phyloP scores from a whole-genome alignment of 2,329 filamentous ascomycete species.

The Magnaporthiopsis poae region DNA sequence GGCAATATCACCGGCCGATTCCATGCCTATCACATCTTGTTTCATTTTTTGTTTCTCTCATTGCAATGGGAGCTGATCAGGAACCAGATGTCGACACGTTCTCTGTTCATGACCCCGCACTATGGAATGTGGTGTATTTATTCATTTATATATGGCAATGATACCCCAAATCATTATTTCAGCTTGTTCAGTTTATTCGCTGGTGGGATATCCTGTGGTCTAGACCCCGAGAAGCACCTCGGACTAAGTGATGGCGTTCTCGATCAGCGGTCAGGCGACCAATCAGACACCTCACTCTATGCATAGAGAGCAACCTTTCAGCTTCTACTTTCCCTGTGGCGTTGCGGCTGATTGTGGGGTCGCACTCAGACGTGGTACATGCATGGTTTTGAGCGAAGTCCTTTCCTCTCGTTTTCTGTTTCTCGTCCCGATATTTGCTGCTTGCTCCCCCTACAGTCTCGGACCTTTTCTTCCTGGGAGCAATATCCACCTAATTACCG shows the following conservation, averaged over 20 bases:
- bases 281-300: not conserved
- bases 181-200: not conserved
- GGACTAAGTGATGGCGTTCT: not conserved
- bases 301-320: no score
- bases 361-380: not conserved
- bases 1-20: not conserved
- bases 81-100: not conserved
- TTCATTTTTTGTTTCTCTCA: not conserved
- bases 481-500: not conserved
- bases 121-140: not conserved
- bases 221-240: no score
- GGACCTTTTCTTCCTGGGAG: not conserved
- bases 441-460: no score
- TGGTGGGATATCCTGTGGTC: no score
- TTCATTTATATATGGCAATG: not conserved
- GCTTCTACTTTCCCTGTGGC: not conserved
- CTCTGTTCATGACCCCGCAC: not conserved
- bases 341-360: not conserved
- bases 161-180: slow-evolving; percentile 5
- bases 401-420: not conserved
- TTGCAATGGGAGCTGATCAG: not conserved
- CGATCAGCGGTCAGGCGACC: not conserved
- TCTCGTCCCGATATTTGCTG: not conserved
- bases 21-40: not conserved
- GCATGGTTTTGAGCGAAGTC: not conserved